Base-by-base conservation (phyloP, 1,284 basidiomycete species). In the Irpex lacteus region DNA sequence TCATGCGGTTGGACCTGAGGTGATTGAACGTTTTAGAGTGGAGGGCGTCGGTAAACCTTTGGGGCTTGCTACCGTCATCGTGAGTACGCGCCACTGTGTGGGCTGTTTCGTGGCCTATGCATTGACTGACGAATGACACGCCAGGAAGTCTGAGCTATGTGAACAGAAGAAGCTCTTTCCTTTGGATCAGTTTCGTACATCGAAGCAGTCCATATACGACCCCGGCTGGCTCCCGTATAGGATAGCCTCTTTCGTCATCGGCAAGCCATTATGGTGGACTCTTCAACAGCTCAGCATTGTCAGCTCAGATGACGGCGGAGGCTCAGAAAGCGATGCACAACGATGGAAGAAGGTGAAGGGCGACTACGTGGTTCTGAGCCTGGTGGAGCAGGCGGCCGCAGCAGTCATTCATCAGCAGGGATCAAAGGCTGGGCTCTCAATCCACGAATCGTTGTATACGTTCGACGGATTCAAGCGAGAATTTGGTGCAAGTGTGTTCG, bases 251-350 rank as follows among this genome's bases (percentile, higher is more conserved):
- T 88, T 85, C 61, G 79, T 94, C 9, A 80, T 95, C 3, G 92
- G 87, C 15, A 88, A 86, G 71, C 93, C 94, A 0, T 78, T 96
- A 1, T 95, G 91, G 89, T 96, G 93, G 92, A 89, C 89, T 2
- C 81, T 96, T 40, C 85, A 90, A 60, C 92, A 93, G 68, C 77
- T 93, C 40, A 91, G 88, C 37, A 79, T 95, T 1, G 86, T 91
- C 9, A 83, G 82, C 4, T 82, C 85, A 40, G 86, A 88, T 47
- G 86, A 86, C 4, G 75, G 65, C 19, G 69, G 70, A 8, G 74
- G 72, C 44, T 76, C 76, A 44, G 78, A 85, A 53, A 85, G 83
- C 62, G 88, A 91, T 67, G 81, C 79, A 1, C 78, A 82, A 55
- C 85, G 90, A 74, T 95, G 90, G 89, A 83, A 81, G 69, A 75